Evolutionary conservation across 768 basidiomycete genomes (phyloP), one percentile per base, ranked within the genome.

Genomic region (Amanita rubescens): DNA sequence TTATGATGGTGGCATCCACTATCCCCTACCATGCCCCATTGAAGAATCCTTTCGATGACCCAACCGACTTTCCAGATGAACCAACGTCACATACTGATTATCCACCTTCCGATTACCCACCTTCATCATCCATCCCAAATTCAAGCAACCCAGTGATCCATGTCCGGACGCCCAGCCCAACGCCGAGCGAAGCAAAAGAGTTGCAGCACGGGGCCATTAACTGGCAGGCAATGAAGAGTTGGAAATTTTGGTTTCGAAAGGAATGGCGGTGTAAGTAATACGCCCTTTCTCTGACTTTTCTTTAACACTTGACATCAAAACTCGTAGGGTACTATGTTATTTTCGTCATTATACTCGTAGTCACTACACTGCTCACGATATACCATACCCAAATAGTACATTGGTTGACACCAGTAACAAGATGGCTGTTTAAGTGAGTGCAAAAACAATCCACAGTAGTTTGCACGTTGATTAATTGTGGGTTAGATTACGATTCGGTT

Each of bases 371-470:
- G 52, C 71, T 86, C 47, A 71, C 75, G 8, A 64, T 87, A 9
- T 87, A 79, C 60, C 83, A 91, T 62, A 73, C 75, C 53, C 76
- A 85, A 72, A 90, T 94, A 57, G 84, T 92, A 3, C 51, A 75
- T 9, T 81, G 78, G 78, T 71, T 92, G 44, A 80, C 74, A 24
- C 87, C 87, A 0, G 74, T 75, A 5, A 84, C 87, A 0, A 71
- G 75, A 27, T 81, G 79, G 80, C 69, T 91, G 60, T 78, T 85
- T 59, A 65, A 66, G 83, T 85, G 61, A 62, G 80, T 71, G 53
- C 35, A 22, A 32, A 15, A 11, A 10, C 33, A 12, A 12, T 30
- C 24, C 22, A 30, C 17, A 27, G 11, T 59, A 35, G n/a, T n/a
- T n/a, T n/a, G n/a, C n/a, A 34, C 4, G 43, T 27, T 42, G 59